phyloP scores from a whole-genome alignment of 2,329 filamentous ascomycete genomes.

The Hypoxylon sp. region DNA sequence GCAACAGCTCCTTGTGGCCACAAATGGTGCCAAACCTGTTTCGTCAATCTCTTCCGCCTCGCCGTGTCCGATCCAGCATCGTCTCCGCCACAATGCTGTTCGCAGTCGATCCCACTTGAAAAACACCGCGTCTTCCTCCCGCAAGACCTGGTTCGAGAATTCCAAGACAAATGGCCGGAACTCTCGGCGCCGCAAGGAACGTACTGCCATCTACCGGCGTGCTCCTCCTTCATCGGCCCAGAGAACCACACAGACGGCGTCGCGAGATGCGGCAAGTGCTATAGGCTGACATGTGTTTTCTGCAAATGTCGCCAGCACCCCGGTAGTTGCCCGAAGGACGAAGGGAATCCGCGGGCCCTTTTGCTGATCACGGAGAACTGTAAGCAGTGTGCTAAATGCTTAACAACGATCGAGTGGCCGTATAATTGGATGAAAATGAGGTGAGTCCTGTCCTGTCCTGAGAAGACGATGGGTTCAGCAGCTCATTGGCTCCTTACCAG shows the following conservation, averaged over 20 bases:
- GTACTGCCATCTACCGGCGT: constrained; percentile 57
- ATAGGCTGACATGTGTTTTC: constrained; percentile 53
- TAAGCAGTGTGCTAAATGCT: constrained; percentile 59
- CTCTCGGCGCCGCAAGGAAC: constrained; percentile 55
- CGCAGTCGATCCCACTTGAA: constrained; percentile 50
- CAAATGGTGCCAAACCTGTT: constrained; percentile 60
- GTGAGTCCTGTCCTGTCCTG: constrained; percentile 52
- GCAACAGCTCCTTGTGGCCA: constrained; percentile 48
- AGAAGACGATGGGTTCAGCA: constrained; percentile 49
- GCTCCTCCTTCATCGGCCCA: constrained; percentile 56
- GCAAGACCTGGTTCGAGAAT: constrained; percentile 46
- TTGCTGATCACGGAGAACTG: constrained; percentile 55
- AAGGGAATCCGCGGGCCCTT: constrained; percentile 50
- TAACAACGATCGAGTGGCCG: constrained; percentile 56
- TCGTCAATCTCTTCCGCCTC: constrained; percentile 53
- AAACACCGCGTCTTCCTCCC: constrained; percentile 49
- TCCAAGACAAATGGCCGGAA: constrained; percentile 57
- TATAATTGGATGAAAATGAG: constrained; percentile 65
- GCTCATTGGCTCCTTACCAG: constrained; percentile 33
- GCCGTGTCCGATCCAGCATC: constrained; percentile 58
- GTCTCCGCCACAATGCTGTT: constrained; percentile 65
- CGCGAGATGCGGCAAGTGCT: constrained; percentile 55
- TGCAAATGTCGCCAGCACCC: constrained; percentile 59
- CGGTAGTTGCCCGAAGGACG: constrained; percentile 58
- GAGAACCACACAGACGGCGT: constrained; percentile 43